Conservation (phyloP, 1,139 yeast genomes). For the Chernovozyma sophiae-reginae region DNA sequence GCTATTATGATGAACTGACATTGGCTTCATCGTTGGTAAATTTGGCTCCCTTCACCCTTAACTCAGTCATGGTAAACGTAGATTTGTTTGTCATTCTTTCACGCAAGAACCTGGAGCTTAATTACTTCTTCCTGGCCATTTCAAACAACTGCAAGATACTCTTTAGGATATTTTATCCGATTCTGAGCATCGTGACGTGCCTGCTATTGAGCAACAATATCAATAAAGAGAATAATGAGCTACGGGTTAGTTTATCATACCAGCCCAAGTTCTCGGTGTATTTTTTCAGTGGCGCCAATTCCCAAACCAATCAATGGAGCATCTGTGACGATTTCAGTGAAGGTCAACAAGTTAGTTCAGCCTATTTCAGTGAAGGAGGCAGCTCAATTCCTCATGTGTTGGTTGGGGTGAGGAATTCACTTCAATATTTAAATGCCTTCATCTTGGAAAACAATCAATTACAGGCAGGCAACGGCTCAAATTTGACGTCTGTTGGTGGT, state of each 20-base stretch:
- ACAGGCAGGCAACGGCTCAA: background rate
- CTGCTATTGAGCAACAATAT: conserved; percentile 47
- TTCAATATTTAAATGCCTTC: conserved; percentile 50
- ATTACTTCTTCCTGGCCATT: conserved; percentile 69
- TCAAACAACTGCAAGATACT: conserved; percentile 63
- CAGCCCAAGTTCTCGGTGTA: conserved; percentile 77
- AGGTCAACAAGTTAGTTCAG: conserved; percentile 72
- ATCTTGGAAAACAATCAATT: conserved; percentile 40
- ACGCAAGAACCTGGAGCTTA: conserved; percentile 64
- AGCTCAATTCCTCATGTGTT: conserved; percentile 48
- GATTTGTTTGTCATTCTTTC: conserved; percentile 66
- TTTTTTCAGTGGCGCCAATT: conserved; percentile 49
- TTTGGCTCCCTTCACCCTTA: conserved; percentile 61
- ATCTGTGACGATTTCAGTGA: conserved; percentile 81
- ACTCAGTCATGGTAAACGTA: conserved; percentile 59
- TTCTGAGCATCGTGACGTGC: conserved; percentile 42
- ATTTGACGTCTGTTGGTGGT: background rate
- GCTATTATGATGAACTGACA: conserved; percentile 41
- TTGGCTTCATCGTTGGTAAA: conserved; percentile 49
- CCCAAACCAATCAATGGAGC: conserved; percentile 68
- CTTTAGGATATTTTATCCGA: conserved; percentile 68
- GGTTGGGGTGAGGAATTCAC: conserved; percentile 50
- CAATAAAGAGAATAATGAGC: conserved; percentile 43
- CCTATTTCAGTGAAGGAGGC: conserved; percentile 54
- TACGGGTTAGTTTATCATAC: conserved; percentile 48